Percentiles rank a stretch among this genome's conserved stretches.
These are phyloP conservation scores for Pichia nanzhaoensis DNA, from an alignment of 805 yeast genomes.

Conservation along the genomic window DNA sequence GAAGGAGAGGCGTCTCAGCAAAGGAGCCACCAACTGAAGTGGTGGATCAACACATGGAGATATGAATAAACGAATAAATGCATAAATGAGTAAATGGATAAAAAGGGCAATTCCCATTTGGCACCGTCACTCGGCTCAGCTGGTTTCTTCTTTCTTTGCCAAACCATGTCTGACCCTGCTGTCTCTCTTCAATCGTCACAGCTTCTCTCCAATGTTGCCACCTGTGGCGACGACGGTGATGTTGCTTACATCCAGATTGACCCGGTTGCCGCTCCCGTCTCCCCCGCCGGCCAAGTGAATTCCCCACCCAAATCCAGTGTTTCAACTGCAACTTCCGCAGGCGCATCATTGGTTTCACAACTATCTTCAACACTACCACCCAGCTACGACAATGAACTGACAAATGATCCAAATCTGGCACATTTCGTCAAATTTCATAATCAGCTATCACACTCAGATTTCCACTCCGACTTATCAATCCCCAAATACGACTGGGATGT, in stretches of 20 bases:
- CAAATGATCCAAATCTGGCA: constrained; percentile 7
- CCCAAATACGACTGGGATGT: constrained; percentile 23
- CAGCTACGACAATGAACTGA: background rate
- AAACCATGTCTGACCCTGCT: no score
- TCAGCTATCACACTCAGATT: background rate
- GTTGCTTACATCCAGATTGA: no score
- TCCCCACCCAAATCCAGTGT: no score
- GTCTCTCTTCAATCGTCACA: no score
- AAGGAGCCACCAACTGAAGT: no score
- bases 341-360: background rate
- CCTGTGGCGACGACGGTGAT: background rate
- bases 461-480: constrained; percentile 8
- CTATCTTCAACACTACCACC: background rate
- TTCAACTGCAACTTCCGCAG: no score
- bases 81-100: no score
- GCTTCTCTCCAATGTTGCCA: background rate
- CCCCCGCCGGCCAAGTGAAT: no score
- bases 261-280: no score
- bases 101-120: no score
- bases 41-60: no score
- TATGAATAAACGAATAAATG: no score
- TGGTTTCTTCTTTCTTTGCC: background rate
- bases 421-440: constrained; percentile 5
- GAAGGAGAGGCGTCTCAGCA: background rate
- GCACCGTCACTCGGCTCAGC: constrained; percentile 1